Percentiles rank a stretch among this genome's conserved stretches.
These are phyloP conservation scores for Phytophthora cactorum DNA, from an alignment of 352 stramenopile species.

Conservation along the genomic window DNA sequence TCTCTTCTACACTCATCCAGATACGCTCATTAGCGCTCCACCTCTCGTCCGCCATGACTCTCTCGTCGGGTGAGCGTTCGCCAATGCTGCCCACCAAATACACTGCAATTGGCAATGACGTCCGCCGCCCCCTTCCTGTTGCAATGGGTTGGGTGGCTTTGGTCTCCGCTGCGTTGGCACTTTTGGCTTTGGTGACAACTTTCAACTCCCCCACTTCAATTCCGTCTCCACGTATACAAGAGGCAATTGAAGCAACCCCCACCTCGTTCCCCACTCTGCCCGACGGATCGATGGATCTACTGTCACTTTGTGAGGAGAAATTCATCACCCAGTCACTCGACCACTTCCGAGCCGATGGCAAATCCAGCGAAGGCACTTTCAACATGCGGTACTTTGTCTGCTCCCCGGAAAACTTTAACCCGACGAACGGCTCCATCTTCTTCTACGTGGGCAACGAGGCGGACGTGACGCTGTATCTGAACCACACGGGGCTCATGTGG, in stretches of 20 bases:
- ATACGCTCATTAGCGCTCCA: neutral
- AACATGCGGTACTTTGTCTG: constrained; percentile 79
- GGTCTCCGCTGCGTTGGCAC: constrained; percentile 15
- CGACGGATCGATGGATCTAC: constrained; percentile 42
- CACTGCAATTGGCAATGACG: neutral
- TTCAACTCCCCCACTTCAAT: constrained; percentile 1
- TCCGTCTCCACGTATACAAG: neutral
- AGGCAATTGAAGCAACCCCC: constrained; percentile 2
- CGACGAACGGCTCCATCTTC: constrained; percentile 55
- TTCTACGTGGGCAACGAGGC: constrained; percentile 81
- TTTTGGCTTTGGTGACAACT: constrained; percentile 6
- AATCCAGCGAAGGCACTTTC: constrained; percentile 38
- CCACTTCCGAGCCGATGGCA: constrained; percentile 46
- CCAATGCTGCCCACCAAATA: constrained; percentile 34
- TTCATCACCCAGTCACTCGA: constrained; percentile 57
- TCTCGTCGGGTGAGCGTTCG: constrained; percentile 23
- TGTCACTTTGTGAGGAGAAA: constrained; percentile 50
- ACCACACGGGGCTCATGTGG: constrained; percentile 79
- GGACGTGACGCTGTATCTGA: constrained; percentile 70
- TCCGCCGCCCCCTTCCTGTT: constrained; percentile 31
- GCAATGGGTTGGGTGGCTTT: constrained; percentile 33
- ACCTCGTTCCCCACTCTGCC: constrained; percentile 23
- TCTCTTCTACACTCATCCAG: neutral
- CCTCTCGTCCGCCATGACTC: constrained; percentile 7
- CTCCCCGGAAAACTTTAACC: constrained; percentile 51